Evolutionary conservation across 2,329 filamentous ascomycete genomes (phyloP).

Genomic region (Trichoderma afroharzianum): DNA sequence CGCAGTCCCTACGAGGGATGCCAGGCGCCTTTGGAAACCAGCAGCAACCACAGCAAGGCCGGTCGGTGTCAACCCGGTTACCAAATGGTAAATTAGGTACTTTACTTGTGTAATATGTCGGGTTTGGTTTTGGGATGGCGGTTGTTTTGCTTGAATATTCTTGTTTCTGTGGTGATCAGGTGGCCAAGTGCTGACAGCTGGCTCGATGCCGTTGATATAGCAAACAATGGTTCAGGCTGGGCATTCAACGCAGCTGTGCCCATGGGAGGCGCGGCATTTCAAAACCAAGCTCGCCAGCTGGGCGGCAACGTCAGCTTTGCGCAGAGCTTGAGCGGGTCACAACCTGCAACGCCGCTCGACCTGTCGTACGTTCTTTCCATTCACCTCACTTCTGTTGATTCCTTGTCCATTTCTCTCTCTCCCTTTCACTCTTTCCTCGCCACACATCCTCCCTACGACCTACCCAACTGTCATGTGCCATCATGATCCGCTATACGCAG

Average conservation of each 20-base stretch:
- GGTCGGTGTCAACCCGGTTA: slow-evolving; percentile 56
- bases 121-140: background rate
- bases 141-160: background rate
- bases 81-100: slow-evolving; percentile 63
- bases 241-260: slow-evolving; percentile 60
- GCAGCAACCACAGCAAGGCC: slow-evolving; percentile 54
- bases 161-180: background rate
- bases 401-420: background rate
- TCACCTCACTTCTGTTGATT: background rate
- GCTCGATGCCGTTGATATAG: slow-evolving; percentile 33
- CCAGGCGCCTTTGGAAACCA: slow-evolving; percentile 58
- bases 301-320: slow-evolving; percentile 62
- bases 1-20: slow-evolving; percentile 60
- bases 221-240: slow-evolving; percentile 55
- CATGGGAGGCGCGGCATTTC: slow-evolving; percentile 55
- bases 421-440: background rate
- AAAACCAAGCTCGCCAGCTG: slow-evolving; percentile 52
- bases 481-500: slow-evolving; percentile 9
- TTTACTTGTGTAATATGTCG: background rate
- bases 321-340: slow-evolving; percentile 61
- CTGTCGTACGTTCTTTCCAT: slow-evolving; percentile 54
- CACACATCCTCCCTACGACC: background rate
- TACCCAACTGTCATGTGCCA: background rate
- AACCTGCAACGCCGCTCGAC: slow-evolving; percentile 59
- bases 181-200: slow-evolving; percentile 19